phyloP scores from a whole-genome alignment of 345 rosid species.

The Stellera chamaejasme region DNA sequence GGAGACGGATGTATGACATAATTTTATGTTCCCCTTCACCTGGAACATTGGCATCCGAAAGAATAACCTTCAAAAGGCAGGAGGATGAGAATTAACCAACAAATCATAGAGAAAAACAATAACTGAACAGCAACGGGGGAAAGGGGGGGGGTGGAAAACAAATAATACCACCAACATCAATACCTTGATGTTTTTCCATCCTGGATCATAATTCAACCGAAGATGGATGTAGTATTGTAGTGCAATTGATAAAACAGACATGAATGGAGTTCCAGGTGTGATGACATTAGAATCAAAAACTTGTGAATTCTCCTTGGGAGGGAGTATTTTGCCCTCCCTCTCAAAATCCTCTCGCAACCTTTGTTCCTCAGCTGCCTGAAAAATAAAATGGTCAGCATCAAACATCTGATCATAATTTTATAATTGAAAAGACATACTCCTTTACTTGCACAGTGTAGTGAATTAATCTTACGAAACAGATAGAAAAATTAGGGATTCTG shows the following conservation, averaged over 20 bases:
- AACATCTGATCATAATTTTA: neutral
- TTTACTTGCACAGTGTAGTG: no score
- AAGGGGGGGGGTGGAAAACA: neutral
- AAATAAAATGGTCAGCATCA: neutral
- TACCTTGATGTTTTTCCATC: constrained; percentile 94
- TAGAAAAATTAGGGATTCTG: no score
- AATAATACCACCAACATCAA: neutral
- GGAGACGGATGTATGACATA: constrained; percentile 85
- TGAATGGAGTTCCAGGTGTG: constrained; percentile 94
- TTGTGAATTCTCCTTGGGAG: constrained; percentile 65
- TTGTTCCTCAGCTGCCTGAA: constrained; percentile 86
- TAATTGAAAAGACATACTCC: neutral
- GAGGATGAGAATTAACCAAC: constrained; percentile 14
- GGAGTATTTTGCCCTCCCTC: constrained; percentile 74
- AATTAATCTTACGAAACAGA: no score
- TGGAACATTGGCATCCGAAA: constrained; percentile 98
- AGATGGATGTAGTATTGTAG: constrained; percentile 81
- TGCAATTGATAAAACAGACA: constrained; percentile 78
- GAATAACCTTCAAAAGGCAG: constrained; percentile 64
- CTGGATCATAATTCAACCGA: constrained; percentile 83
- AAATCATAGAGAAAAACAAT: no score
- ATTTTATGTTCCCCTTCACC: constrained; percentile 99
- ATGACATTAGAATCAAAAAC: constrained; percentile 80
- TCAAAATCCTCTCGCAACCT: constrained; percentile 68
- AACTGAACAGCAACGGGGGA: neutral